Evolutionary conservation across 2,329 filamentous ascomycete genomes (phyloP).

Genomic region (Calonectria henricotiae): DNA sequence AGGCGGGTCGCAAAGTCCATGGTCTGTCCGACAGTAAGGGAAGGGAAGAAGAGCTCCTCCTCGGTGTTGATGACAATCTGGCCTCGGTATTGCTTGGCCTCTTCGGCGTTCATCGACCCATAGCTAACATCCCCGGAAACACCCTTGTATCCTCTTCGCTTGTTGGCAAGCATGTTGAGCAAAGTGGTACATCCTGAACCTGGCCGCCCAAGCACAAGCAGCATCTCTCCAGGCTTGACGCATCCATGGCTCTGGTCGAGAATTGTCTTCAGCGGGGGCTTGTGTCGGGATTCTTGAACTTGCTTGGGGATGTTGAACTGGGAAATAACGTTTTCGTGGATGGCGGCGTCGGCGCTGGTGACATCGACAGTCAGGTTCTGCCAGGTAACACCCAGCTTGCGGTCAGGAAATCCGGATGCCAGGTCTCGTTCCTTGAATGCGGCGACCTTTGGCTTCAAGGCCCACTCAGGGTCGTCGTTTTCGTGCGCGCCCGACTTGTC

Average conservation of each 20-base stretch:
- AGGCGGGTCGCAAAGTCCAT: constrained; percentile 78
- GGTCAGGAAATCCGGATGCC: constrained; percentile 64
- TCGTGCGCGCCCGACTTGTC: constrained; percentile 40
- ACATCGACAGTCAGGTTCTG: constrained; percentile 76
- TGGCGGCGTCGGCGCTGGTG: constrained; percentile 73
- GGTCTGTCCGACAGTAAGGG: constrained; percentile 80
- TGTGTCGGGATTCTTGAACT: constrained; percentile 69
- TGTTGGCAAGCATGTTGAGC: constrained; percentile 79
- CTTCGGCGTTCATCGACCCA: constrained; percentile 67
- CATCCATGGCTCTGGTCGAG: constrained; percentile 78
- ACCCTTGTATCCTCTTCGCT: constrained; percentile 71
- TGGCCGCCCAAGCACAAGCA: constrained; percentile 79
- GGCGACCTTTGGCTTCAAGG: constrained; percentile 66
- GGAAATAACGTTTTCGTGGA: constrained; percentile 77
- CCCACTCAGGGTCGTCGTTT: constrained; percentile 59
- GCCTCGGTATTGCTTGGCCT: constrained; percentile 67
- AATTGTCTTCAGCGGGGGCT: constrained; percentile 76
- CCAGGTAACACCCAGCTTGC: constrained; percentile 77
- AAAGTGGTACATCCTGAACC: constrained; percentile 81
- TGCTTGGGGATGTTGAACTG: constrained; percentile 72
- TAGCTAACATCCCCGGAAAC: constrained; percentile 74
- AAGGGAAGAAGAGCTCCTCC: constrained; percentile 77
- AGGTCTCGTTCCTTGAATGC: constrained; percentile 62
- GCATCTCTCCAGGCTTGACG: constrained; percentile 82
- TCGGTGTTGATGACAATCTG: constrained; percentile 82